Evolutionary conservation across 345 rosid species (phyloP), one percentile per base, ranked within the genome.

Genomic region (Viola odorata): DNA sequence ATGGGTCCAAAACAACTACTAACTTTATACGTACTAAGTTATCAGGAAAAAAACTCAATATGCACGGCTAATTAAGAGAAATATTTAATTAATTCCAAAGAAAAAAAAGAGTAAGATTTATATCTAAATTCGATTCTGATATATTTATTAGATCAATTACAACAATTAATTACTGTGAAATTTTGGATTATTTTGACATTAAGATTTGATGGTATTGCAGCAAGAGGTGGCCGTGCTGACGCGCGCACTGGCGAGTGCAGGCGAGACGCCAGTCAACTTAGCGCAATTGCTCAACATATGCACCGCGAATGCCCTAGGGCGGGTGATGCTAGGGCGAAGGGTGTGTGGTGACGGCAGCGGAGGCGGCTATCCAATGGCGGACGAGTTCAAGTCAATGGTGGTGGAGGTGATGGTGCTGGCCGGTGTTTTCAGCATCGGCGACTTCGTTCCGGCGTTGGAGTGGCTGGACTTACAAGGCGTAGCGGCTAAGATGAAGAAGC

Each of bases 401-500:
- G 82, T 84, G 70, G 97, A 92, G 77, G 45, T 85, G 71, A 89
- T 89, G 98, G 78, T 66, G 47, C 62, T 89, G 45, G 96, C 91
- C 0, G 98, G 97, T 16, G 87, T 85, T 3, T 84, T 92, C 66
- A 89, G 89, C 78, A 50, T 92, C 58, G 91, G 97, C 32, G 98
- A 92, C 69, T 92, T 83, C 54, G 71, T 92, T 37, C 98, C 97
- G 1, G 70, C 88, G 0, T 69, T 92, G 55, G 97, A 85, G 58
- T 82, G 91, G 76, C 78, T 92, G 9, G 98, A 92, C 66, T 76
- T 92, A 42, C 97, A 92, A 63, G 88, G 98, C 0, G 88, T 89
- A 1, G 84, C 82, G 0, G 75, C 78, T 36, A 92, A 87, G 77
- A 92, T 92, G 98, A 92, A 89, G 91, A 77, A 73, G 44, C 80